Percentiles rank a stretch among this genome's conserved stretches.
phyloP scores from a whole-genome alignment of 305 asterid species.

The Galium porrigens region DNA sequence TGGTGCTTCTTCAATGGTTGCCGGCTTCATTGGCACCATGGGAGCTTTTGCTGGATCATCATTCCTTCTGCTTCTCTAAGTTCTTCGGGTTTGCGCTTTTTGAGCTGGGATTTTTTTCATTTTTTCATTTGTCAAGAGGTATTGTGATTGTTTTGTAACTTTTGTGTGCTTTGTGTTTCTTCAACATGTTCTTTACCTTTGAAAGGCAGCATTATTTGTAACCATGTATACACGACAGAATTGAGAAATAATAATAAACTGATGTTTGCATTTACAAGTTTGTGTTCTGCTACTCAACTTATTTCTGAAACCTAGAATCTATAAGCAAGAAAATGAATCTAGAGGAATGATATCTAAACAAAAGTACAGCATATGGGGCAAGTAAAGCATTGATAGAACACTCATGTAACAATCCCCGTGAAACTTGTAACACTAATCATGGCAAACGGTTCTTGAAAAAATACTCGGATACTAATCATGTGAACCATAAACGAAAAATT shows the following conservation, averaged over 20 bases:
- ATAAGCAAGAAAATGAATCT: neutral
- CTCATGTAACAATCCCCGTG: neutral
- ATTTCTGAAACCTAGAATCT: neutral
- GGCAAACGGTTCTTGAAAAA: neutral
- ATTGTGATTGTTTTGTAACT: neutral
- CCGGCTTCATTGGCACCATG: slow-evolving; percentile 25
- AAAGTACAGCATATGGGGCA: neutral
- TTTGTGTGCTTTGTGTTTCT: slow-evolving; percentile 12
- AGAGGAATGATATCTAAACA: slow-evolving; percentile 5
- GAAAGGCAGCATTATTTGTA: slow-evolving; percentile 17
- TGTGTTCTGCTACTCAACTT: slow-evolving; percentile 9
- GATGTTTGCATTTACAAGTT: slow-evolving; percentile 13
- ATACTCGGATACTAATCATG: neutral
- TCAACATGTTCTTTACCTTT: slow-evolving; percentile 18
- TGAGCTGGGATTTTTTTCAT: slow-evolving; percentile 6
- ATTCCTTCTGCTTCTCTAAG: slow-evolving; percentile 29
- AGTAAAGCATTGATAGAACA: neutral
- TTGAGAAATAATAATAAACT: slow-evolving; percentile 25
- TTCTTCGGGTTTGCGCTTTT: slow-evolving; percentile 13
- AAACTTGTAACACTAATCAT: neutral
- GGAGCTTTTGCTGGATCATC: slow-evolving; percentile 34
- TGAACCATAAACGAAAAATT: neutral
- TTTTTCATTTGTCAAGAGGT: neutral
- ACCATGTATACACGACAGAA: slow-evolving; percentile 16
- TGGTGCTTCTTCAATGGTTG: slow-evolving; percentile 24